These are phyloP conservation scores for Magnolia officinalis DNA, from an alignment of 164 flowering plant genomes.

Conservation along the genomic window DNA sequence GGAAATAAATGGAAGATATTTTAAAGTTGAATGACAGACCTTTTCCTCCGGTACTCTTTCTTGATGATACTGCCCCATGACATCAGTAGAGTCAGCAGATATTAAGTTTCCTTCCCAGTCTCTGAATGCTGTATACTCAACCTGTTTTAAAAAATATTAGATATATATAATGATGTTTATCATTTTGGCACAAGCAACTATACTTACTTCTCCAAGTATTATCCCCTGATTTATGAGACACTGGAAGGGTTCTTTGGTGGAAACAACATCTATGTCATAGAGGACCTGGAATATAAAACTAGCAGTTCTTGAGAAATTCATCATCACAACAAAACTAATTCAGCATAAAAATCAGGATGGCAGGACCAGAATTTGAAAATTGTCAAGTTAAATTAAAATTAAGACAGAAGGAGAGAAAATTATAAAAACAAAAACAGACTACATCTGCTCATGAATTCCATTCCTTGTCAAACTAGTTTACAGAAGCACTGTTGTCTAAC, in stretches of 20 bases:
- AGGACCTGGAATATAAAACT: constrained; percentile 64
- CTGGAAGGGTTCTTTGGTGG: constrained; percentile 93
- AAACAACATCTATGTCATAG: constrained; percentile 88
- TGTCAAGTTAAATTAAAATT: background rate
- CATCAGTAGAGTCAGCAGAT: constrained; percentile 58
- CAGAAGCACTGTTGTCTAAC: no score
- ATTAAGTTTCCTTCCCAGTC: constrained; percentile 60
- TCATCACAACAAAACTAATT: background rate
- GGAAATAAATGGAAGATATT: background rate
- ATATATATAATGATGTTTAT: constrained; percentile 8
- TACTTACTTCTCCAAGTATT: constrained; percentile 91
- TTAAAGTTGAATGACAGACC: constrained; percentile 32
- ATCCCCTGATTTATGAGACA: constrained; percentile 98
- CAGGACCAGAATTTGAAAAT: background rate
- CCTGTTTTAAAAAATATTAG: constrained; percentile 51
- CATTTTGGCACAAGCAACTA: constrained; percentile 13
- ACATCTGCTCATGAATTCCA: background rate
- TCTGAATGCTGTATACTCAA: constrained; percentile 68
- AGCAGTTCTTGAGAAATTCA: background rate
- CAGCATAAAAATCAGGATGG: background rate
- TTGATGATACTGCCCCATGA: constrained; percentile 36
- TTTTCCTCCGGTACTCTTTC: constrained; percentile 73
- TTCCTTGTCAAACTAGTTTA: background rate
- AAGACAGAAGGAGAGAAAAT: background rate
- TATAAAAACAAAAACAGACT: background rate